Base-by-base conservation (phyloP, 768 basidiomycete genomes). In the Russula foetens region DNA sequence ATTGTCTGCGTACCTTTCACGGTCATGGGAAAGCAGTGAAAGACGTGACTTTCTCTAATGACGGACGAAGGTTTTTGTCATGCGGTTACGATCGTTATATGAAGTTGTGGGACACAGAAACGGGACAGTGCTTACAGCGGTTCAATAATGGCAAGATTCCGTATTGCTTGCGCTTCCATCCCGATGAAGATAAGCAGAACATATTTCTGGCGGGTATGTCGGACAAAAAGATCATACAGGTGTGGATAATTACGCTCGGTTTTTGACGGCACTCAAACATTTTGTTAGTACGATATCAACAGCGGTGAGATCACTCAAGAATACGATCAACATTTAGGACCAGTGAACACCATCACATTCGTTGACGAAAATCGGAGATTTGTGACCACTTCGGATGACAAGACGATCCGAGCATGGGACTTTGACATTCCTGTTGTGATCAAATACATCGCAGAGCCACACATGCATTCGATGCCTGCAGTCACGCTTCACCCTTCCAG, bases 381-480 rank as follows among this genome's bases (percentile, higher is more conserved):
- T 70, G 88, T 98, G 55, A 98, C 97, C 2, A 98, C 96, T 15
- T 98, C 94, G 11, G 97, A 99, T 71, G 97, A 99, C 76, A 98
- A 98, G 76, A 97, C 94, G 2, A 97, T 99, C 64, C 86, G 97
- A 47, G 96, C 93, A 19, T 99, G 97, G 97, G 97, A 99, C 72
- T 98, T 88, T 72, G 97, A 99, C 74, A 98, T 99, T 64, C 97
- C 97, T 6, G 97, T 98, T 38, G 93, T 97, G 55, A 98, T 99
- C 79, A 99, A 99, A 74, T 97, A 98, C 72, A 98, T 98, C 60
- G 96, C 97, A 21, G 97, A 99, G 73, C 97, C 97, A 4, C 86
- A 93, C 70, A 98, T 99, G 97, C 95, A 99, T 75, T 97, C 93
- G 19, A 98, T 99, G 95, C 97, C 97, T 7, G 91, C 97, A 19